These are phyloP conservation scores for Apiospora sp. DNA, from an alignment of 2,329 filamentous ascomycete species.

Conservation along the genomic window DNA sequence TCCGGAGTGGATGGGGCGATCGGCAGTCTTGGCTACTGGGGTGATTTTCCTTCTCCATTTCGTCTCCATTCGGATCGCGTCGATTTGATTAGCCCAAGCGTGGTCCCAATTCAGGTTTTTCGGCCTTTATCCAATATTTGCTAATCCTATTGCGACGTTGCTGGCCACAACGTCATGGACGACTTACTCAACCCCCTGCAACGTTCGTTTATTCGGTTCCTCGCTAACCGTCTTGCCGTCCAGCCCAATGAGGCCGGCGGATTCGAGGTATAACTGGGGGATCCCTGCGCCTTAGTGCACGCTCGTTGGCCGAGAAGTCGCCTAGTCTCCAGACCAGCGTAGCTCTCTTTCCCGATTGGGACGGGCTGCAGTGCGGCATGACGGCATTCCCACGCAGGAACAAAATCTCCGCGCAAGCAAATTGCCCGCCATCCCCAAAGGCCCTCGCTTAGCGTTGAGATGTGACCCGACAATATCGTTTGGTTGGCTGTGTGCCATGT, in stretches of 20 bases:
- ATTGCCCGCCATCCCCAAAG: background rate
- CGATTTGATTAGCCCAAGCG: background rate
- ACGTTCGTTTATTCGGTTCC: conserved; percentile 7
- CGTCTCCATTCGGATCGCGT: conserved; percentile 1
- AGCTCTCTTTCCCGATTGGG: background rate
- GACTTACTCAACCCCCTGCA: background rate
- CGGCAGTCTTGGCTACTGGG: conserved; percentile 7
- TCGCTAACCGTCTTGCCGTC: background rate
- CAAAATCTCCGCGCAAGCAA: conserved; percentile 13
- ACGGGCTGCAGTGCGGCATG: background rate
- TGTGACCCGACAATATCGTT: conserved; percentile 15
- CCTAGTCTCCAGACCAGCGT: background rate
- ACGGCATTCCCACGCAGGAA: conserved; percentile 22
- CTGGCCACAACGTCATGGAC: conserved; percentile 1
- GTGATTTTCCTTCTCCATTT: conserved; percentile 2
- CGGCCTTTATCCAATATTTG: background rate
- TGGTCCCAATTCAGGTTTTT: conserved; percentile 20
- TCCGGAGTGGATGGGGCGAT: conserved; percentile 6
- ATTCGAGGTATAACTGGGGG: background rate
- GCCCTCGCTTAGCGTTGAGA: background rate
- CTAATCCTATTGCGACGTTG: conserved; percentile 8
- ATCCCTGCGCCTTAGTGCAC: conserved; percentile 7
- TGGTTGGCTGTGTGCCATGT: conserved; percentile 1
- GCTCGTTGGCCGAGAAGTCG: conserved; percentile 1
- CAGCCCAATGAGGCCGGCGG: background rate